Conservation (phyloP, 805 yeast species). For the Hyphopichia homilentoma region DNA sequence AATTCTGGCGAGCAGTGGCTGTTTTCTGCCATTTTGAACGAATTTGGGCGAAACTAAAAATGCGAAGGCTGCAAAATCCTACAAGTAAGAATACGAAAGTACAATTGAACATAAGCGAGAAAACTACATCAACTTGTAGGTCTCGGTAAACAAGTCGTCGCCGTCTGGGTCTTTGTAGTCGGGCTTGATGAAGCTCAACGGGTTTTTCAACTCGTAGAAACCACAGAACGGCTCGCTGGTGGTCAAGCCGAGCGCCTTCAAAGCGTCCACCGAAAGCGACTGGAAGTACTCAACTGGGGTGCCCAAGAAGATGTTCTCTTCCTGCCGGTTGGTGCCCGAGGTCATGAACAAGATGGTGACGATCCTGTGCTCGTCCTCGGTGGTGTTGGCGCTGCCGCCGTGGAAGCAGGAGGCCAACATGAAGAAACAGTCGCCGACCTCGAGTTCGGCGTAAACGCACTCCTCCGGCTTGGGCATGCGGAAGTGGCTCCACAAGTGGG, state of each 20-base stretch:
- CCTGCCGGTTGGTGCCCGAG: conserved; percentile 21
- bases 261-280: conserved; percentile 8
- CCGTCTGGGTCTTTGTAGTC: not conserved
- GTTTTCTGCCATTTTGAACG: too few relatives aligned
- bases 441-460: conserved; percentile 18
- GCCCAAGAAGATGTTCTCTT: conserved; percentile 22
- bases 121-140: too few relatives aligned
- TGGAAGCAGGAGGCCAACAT: conserved; percentile 26
- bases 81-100: too few relatives aligned
- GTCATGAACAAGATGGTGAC: conserved; percentile 22
- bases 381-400: conserved; percentile 25
- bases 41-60: too few relatives aligned
- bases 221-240: conserved; percentile 15
- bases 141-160: conserved; percentile 11
- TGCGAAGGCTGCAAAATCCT: too few relatives aligned
- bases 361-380: conserved; percentile 19
- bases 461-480: conserved; percentile 19
- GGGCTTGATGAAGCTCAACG: conserved; percentile 2
- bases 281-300: conserved; percentile 20
- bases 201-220: conserved; percentile 12
- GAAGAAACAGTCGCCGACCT: conserved; percentile 26
- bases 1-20: too few relatives aligned
- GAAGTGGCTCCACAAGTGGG: conserved; percentile 24
- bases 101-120: too few relatives aligned
- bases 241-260: conserved; percentile 10